Evolutionary conservation across 108 stramenopile species (phyloP), one percentile per base, ranked within the genome.

Genomic region (Cyclotella choctawhatcheeana): DNA sequence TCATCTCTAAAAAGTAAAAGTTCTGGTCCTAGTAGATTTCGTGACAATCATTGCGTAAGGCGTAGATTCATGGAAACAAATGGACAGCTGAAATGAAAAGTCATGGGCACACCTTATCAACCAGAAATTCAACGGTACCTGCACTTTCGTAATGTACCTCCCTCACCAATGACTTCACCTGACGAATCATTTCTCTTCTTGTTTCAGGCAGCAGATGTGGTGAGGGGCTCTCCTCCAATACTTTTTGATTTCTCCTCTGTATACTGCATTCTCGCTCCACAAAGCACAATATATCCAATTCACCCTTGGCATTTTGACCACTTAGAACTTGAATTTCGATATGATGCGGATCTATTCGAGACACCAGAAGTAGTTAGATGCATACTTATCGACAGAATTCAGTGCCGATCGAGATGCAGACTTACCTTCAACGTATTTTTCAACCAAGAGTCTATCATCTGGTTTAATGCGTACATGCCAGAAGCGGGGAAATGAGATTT

Each of bases 1-100:
- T 98, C 99, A 99, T 99, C 89, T 99, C 99, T 18, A 98, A 84
- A 82, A 99, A 99, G 69, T 97, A 99, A 69, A 98, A 98, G 70
- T 96, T 91, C 59, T 92, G 73, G 24, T 85, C 71, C 44, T n/a
- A n/a, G n/a, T n/a, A n/a, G n/a, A n/a, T n/a, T n/a, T n/a, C n/a
- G n/a, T n/a, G n/a, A n/a, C n/a, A n/a, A n/a, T n/a, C n/a, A n/a
- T n/a, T n/a, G n/a, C n/a, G n/a, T n/a, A n/a, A n/a, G n/a, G n/a
- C n/a, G n/a, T n/a, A n/a, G n/a, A n/a, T n/a, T n/a, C n/a, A n/a
- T n/a, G n/a, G n/a, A n/a, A n/a, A n/a, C n/a, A n/a, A n/a, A n/a
- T n/a, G n/a, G n/a, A n/a, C n/a, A n/a, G n/a, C n/a, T n/a, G n/a
- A n/a, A n/a, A n/a, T n/a, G n/a, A n/a, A n/a, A n/a, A n/a, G n/a